phyloP scores from a whole-genome alignment of 495 filamentous ascomycete species.

The Apodospora peruviana region DNA sequence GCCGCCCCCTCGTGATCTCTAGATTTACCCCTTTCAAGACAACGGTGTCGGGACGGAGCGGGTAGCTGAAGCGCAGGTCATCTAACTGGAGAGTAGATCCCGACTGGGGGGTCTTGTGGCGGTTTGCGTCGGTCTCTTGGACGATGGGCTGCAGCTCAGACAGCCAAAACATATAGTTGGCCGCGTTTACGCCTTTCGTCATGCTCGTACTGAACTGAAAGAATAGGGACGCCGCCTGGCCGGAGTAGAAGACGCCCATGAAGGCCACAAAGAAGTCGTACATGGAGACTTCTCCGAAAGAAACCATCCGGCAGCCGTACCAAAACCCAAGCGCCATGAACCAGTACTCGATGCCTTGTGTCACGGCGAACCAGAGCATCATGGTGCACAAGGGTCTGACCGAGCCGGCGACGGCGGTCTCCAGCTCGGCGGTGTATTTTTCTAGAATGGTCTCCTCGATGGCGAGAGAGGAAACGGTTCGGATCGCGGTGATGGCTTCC shows the following conservation, averaged over 20 bases:
- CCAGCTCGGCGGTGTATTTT: conserved; percentile 48
- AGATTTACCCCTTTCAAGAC: conserved; percentile 52
- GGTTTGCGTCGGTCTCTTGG: conserved; percentile 66
- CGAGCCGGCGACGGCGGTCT: conserved; percentile 22
- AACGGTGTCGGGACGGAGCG: conserved; percentile 49
- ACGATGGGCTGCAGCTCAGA: conserved; percentile 30
- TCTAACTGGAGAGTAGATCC: conserved; percentile 53
- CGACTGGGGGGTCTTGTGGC: conserved; percentile 48
- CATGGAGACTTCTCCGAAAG: conserved; percentile 58
- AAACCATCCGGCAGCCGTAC: conserved; percentile 75
- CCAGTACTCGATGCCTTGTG: conserved; percentile 34
- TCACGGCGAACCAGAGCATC: background rate
- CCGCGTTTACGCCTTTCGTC: conserved; percentile 30
- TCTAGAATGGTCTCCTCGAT: conserved; percentile 60
- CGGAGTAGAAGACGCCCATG: conserved; percentile 37
- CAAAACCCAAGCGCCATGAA: conserved; percentile 74
- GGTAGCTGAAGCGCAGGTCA: conserved; percentile 59
- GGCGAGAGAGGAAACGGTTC: conserved; percentile 75
- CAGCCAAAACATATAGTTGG: conserved; percentile 30
- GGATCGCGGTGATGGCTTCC: conserved; percentile 82
- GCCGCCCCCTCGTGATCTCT: conserved; percentile 59
- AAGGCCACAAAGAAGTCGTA: conserved; percentile 86
- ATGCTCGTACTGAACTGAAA: conserved; percentile 35
- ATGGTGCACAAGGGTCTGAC: conserved; percentile 9
- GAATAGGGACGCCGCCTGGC: conserved; percentile 32